Conservation (phyloP, 2,329 filamentous ascomycete species). For the Ascomycota sp. region DNA sequence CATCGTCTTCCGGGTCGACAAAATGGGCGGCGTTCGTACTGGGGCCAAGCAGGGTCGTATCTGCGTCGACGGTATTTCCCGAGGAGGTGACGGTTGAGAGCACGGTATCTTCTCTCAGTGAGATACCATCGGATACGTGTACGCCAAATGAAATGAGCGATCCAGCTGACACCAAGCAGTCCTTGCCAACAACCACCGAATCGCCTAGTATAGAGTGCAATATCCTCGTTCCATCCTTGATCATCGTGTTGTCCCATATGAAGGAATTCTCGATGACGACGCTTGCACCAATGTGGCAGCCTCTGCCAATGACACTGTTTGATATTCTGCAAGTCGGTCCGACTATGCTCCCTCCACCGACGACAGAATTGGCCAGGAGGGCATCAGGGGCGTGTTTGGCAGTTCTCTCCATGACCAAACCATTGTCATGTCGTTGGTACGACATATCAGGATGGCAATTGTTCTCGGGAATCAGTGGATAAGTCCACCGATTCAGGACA, state of each 20-base stretch:
- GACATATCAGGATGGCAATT: conserved; percentile 63
- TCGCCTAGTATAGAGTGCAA: conserved; percentile 58
- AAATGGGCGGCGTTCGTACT: conserved; percentile 29
- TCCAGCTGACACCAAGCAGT: conserved; percentile 48
- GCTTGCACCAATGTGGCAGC: conserved; percentile 72
- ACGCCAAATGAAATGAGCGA: conserved; percentile 66
- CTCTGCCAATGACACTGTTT: conserved; percentile 63
- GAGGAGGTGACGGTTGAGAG: conserved; percentile 16
- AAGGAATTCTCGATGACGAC: conserved; percentile 62
- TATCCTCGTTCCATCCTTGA: conserved; percentile 56
- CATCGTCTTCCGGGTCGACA: conserved; percentile 24
- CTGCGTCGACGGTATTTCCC: conserved; percentile 17
- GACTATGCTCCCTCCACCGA: conserved; percentile 59
- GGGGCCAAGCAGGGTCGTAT: conserved; percentile 25
- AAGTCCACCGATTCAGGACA: conserved; percentile 70
- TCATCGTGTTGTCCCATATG: conserved; percentile 67
- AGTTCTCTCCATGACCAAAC: conserved; percentile 58
- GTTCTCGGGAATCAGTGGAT: conserved; percentile 73
- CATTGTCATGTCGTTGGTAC: conserved; percentile 49
- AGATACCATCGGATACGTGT: conserved; percentile 41
- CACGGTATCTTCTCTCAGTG: conserved; percentile 15
- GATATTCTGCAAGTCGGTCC: conserved; percentile 49
- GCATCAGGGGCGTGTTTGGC: conserved; percentile 57
- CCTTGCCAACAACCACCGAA: conserved; percentile 48
- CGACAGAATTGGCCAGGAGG: conserved; percentile 47